Conservation (phyloP, 2,329 filamentous ascomycete species). For the Aureobasidium sp. region DNA sequence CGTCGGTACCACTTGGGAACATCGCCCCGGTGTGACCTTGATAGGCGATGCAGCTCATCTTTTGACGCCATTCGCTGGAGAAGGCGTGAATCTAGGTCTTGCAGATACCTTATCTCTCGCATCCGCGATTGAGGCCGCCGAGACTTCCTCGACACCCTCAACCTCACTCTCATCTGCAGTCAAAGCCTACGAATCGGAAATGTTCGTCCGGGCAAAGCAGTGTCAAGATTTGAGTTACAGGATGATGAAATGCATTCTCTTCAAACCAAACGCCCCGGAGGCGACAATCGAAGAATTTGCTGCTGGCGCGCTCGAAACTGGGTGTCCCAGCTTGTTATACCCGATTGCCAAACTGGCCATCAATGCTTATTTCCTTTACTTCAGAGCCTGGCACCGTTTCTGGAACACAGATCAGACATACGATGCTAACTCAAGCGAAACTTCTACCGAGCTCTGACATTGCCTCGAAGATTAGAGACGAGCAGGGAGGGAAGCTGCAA, state of each 20-base stretch:
- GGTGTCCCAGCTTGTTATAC: conserved; percentile 19
- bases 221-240: conserved; percentile 36
- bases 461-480: too few relatives aligned
- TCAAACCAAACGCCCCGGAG: conserved; percentile 40
- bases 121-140: conserved; percentile 25
- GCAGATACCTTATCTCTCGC: conserved; percentile 31
- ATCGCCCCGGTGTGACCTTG: conserved; percentile 32
- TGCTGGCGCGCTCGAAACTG: conserved; percentile 17
- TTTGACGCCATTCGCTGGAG: conserved; percentile 32
- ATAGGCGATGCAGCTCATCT: conserved; percentile 37
- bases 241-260: conserved; percentile 42
- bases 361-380: conserved; percentile 23
- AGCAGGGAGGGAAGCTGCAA: too few relatives aligned
- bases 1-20: conserved; percentile 32
- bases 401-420: not conserved
- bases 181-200: conserved; percentile 30
- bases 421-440: too few relatives aligned
- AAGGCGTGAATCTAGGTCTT: conserved; percentile 34
- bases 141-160: not conserved
- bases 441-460: too few relatives aligned
- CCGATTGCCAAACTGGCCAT: conserved; percentile 22
- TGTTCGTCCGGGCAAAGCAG: conserved; percentile 31
- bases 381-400: conserved; percentile 9
- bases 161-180: conserved; percentile 25
- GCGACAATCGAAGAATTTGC: conserved; percentile 34